phyloP scores from a whole-genome alignment of 2,329 filamentous ascomycete species.

The Ophiosphaerella herpotricha region DNA sequence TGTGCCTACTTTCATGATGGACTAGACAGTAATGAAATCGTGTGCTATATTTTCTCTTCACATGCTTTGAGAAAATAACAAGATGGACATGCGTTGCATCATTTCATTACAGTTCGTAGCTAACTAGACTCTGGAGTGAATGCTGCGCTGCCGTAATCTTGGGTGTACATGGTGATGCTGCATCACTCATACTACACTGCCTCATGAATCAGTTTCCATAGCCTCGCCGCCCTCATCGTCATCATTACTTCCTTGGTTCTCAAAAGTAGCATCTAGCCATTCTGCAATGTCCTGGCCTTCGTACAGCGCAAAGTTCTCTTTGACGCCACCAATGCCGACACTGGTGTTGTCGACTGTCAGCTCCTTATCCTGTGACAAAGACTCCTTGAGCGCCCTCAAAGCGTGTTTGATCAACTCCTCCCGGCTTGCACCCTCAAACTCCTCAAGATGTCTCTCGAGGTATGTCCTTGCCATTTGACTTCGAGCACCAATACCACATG shows the following conservation, averaged over 20 bases:
- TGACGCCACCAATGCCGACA: slow-evolving; percentile 77
- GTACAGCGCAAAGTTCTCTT: slow-evolving; percentile 85
- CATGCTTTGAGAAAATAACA: neutral
- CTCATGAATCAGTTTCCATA: slow-evolving; percentile 61
- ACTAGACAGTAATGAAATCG: too few relatives aligned
- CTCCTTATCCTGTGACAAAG: slow-evolving; percentile 94
- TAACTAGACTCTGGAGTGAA: slow-evolving; percentile 4
- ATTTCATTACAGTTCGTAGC: slow-evolving; percentile 32
- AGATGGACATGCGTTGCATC: slow-evolving; percentile 1
- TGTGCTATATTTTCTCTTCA: too few relatives aligned
- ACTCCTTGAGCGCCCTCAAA: slow-evolving; percentile 90
- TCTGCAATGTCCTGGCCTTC: slow-evolving; percentile 86
- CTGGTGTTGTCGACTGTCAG: slow-evolving; percentile 96
- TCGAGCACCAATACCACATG: slow-evolving; percentile 92
- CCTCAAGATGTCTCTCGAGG: slow-evolving; percentile 86
- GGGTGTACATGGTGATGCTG: neutral
- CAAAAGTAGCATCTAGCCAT: slow-evolving; percentile 75
- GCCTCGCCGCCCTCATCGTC: slow-evolving; percentile 49
- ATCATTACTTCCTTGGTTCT: slow-evolving; percentile 48
- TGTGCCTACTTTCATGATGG: neutral
- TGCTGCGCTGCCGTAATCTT: neutral
- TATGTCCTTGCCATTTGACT: slow-evolving; percentile 98
- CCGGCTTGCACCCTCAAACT: slow-evolving; percentile 74
- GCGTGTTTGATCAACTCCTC: slow-evolving; percentile 93
- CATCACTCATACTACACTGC: neutral